A percentile compares a stretch with the other conserved stretches of the same genome.
These are phyloP conservation scores for Solanum clarkiae DNA, from an alignment of 257 asterid genomes.

Conservation along the genomic window DNA sequence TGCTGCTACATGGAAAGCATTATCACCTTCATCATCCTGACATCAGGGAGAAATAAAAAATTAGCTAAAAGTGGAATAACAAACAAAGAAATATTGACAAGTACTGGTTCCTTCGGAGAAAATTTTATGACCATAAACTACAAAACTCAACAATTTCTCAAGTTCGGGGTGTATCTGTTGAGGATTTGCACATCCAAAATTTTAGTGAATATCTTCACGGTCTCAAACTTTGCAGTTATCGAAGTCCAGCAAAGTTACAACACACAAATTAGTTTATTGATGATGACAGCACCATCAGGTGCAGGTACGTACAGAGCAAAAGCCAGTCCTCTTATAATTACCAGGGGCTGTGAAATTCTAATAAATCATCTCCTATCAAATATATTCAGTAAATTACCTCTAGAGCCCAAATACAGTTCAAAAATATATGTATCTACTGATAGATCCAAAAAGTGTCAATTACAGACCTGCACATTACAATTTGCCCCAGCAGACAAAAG, in stretches of 20 bases:
- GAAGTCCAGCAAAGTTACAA: background rate
- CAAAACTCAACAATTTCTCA: background rate
- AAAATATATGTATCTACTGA: background rate
- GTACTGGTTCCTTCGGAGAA: background rate
- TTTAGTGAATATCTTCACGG: background rate
- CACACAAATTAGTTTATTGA: background rate
- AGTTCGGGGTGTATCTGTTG: background rate
- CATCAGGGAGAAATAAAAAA: conserved; percentile 9
- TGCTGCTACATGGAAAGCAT: conserved; percentile 97
- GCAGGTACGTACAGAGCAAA: background rate
- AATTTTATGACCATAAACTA: background rate
- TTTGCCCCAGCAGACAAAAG: conserved; percentile 94
- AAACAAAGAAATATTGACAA: background rate
- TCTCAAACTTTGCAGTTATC: background rate
- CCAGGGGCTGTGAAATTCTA: background rate
- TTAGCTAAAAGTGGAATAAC: conserved; percentile 4
- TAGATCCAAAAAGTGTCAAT: background rate
- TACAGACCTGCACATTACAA: conserved; percentile 74
- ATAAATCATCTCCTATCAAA: background rate
- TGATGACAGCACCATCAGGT: background rate
- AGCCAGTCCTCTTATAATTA: background rate
- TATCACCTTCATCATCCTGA: conserved; percentile 99
- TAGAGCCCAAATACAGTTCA: background rate
- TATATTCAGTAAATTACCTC: background rate
- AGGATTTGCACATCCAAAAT: background rate